Percentiles rank a stretch among this genome's conserved stretches.
Evolutionary conservation across 164 flowering plant genomes (phyloP).

Genomic region (Vitis cinerea): DNA sequence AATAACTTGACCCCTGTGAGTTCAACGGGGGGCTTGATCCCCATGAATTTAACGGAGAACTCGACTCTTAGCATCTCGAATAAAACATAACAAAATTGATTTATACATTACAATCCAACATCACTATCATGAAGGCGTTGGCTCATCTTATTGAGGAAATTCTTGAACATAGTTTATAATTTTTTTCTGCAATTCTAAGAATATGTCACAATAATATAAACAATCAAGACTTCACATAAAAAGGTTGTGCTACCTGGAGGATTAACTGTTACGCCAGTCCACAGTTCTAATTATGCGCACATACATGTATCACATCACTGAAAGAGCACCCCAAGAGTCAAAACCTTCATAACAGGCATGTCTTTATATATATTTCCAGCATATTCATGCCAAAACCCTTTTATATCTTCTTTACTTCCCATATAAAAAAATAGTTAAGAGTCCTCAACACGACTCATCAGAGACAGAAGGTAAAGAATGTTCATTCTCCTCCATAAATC

Average conservation of each 20-base stretch:
- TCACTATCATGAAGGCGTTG: no score
- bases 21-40: no score
- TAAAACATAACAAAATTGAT: no score
- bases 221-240: background rate
- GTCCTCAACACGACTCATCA: background rate
- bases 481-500: constrained; percentile 16
- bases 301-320: constrained; percentile 60
- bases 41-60: no score
- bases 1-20: no score
- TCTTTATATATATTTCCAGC: constrained; percentile 8
- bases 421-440: constrained; percentile 6
- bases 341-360: constrained; percentile 31
- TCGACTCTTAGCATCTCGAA: no score
- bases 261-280: constrained; percentile 65
- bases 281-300: constrained; percentile 48
- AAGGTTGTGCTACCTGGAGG: constrained; percentile 50
- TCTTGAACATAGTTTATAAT: no score
- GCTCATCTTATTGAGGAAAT: no score
- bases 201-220: no score
- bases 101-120: no score
- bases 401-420: constrained; percentile 6
- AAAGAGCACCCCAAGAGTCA: constrained; percentile 52
- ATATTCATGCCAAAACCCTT: constrained; percentile 9
- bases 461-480: constrained; percentile 4
- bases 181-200: no score